Conservation (phyloP, 306 rosid genomes). For the Prosopis cineraria region DNA sequence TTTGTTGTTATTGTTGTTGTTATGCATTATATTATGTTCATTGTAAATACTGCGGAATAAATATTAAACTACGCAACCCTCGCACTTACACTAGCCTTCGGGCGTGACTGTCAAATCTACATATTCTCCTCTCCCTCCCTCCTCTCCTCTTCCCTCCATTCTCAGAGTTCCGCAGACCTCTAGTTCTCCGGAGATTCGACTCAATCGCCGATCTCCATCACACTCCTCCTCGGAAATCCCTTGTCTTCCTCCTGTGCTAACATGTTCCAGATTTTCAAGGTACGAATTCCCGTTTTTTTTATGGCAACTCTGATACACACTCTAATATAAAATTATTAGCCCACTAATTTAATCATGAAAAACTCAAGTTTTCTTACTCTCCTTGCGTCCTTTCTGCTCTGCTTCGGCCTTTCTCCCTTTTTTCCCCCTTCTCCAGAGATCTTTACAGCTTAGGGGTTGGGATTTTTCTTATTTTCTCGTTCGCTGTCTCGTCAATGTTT, state of each 20-base stretch:
- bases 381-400: neutral
- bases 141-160: constrained; percentile 36
- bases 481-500: constrained; percentile 21
- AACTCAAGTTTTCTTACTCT: constrained; percentile 21
- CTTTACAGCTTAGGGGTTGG: constrained; percentile 23
- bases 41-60: constrained; percentile 35
- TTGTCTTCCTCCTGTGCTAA: constrained; percentile 51
- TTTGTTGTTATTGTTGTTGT: too few relatives aligned
- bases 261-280: constrained; percentile 93
- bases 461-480: constrained; percentile 3
- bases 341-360: neutral
- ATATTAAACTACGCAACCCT: constrained; percentile 31
- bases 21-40: neutral
- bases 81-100: constrained; percentile 16
- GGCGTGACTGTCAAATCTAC: constrained; percentile 98
- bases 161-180: constrained; percentile 40
- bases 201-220: constrained; percentile 66
- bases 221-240: constrained; percentile 60
- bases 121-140: constrained; percentile 61
- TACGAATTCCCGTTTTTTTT: constrained; percentile 37
- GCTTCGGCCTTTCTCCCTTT: neutral
- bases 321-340: neutral
- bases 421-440: constrained; percentile 19
- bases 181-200: constrained; percentile 65
- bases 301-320: neutral